A percentile compares a stretch with the other conserved stretches of the same genome.
phyloP scores from a whole-genome alignment of 148 eudicot genomes.

The Chenopodium album region DNA sequence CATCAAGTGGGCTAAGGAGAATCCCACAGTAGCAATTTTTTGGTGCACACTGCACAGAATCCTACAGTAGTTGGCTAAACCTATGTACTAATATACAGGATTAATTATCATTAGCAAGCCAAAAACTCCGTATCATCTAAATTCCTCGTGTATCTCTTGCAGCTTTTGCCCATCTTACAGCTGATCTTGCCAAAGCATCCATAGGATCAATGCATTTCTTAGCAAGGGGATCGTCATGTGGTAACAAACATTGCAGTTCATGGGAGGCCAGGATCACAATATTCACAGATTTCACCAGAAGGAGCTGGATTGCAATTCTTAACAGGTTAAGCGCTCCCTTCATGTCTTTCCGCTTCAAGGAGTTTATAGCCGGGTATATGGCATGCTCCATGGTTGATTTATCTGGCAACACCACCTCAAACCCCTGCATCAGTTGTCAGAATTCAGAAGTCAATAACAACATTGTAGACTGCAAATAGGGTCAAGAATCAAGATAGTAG shows the following conservation, averaged over 20 bases:
- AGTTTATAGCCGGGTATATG: slow-evolving; percentile 47
- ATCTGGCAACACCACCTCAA: slow-evolving; percentile 60
- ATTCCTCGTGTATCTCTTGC: slow-evolving; percentile 1
- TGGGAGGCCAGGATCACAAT: slow-evolving; percentile 58
- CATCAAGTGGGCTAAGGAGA: background rate
- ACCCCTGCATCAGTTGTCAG: slow-evolving; percentile 38
- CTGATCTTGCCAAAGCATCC: slow-evolving; percentile 59
- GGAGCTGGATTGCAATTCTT: slow-evolving; percentile 55
- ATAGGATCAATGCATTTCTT: slow-evolving; percentile 66
- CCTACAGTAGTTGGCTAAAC: background rate
- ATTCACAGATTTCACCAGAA: slow-evolving; percentile 56
- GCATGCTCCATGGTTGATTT: slow-evolving; percentile 54
- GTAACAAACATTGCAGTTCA: slow-evolving; percentile 50
- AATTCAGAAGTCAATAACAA: background rate
- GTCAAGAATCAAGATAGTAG: background rate
- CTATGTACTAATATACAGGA: background rate
- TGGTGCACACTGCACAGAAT: background rate
- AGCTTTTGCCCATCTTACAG: slow-evolving; percentile 52
- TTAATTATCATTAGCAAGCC: background rate
- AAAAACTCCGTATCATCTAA: background rate
- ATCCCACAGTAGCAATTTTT: background rate
- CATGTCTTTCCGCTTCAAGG: slow-evolving; percentile 48
- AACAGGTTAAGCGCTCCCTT: slow-evolving; percentile 62
- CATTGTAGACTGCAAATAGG: background rate
- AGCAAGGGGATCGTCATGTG: slow-evolving; percentile 55